Conservation (phyloP, 257 asterid species). For the Ligustrum vulgare region DNA sequence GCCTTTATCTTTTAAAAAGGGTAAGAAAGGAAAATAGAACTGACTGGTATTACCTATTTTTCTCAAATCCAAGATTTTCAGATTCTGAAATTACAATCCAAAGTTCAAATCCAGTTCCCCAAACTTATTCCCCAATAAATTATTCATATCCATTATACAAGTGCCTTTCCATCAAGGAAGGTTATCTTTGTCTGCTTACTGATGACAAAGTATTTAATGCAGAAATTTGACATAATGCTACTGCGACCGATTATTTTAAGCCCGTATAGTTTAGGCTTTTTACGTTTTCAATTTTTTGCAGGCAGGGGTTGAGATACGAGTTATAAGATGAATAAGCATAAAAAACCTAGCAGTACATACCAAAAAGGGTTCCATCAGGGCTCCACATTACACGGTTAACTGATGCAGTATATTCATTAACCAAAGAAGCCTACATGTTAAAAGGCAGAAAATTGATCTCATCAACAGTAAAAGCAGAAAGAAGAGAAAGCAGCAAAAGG, state of each 20-base stretch:
- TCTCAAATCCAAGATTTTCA: not conserved
- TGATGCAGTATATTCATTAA: conserved; percentile 57
- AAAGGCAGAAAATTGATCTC: conserved; percentile 13
- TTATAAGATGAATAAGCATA: not conserved
- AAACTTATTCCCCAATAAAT: not conserved
- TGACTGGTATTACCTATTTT: not conserved
- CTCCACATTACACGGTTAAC: conserved; percentile 75
- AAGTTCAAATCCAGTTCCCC: conserved; percentile 2
- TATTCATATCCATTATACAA: not conserved
- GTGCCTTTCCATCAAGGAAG: not conserved
- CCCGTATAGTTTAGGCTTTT: not conserved
- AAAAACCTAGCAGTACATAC: conserved; percentile 26
- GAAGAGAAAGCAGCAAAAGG: conserved; percentile 4
- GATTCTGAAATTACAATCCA: not conserved
- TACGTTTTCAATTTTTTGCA: not conserved
- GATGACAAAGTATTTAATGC: not conserved
- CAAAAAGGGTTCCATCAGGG: conserved; percentile 60
- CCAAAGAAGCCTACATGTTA: conserved; percentile 52
- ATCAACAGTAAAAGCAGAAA: not conserved
- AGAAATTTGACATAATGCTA: not conserved
- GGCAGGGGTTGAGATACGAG: not conserved
- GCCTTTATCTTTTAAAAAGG: not conserved
- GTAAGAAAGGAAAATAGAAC: not conserved
- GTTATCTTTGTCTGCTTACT: not conserved
- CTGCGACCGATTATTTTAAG: not conserved